Base-by-base conservation (phyloP, 768 basidiomycete species). In the Steccherinum ochraceum region DNA sequence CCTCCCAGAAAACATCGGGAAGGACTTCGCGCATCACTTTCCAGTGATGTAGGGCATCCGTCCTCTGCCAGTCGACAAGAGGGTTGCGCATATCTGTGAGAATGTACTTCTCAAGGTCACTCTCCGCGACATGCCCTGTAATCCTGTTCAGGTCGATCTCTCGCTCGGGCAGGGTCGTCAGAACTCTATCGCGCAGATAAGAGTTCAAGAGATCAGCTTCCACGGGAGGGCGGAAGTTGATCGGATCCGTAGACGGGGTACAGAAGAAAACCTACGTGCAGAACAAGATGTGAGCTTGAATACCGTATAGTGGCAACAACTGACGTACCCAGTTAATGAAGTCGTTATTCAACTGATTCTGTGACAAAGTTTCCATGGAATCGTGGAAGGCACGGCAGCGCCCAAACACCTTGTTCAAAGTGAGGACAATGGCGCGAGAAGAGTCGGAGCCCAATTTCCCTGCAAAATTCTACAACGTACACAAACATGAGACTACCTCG, bases 301-400 rank as follows among this genome's bases (percentile, higher is more conserved):
- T 26, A 39, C 18, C n/a, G 21, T 43, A 43, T 43, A 43, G 19
- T n/a, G 5, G 23, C 30, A 44, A 12, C 20, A 26, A 4, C 24
- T 0, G 7, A 69, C 76, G 46, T 53, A 92, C 91, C 72, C 92
- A 77, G 63, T 94, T 94, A 48, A 84, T 69, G 61, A 87, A 81
- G 23, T 80, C 77, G 1, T 70, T 64, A 30, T 69, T 63, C 42
- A 75, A 67, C 55, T 78, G 67, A 44, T 83, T 76, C 18, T 77
- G 72, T 0, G 71, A 59, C 5, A 80, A 60, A 2, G 62, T 52
- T 12, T 67, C 70, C 16, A 80, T 65, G 4, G 72, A 67, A 65
- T 97, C 95, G 54, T 88, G 84, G 71, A 94, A 93, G 2, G 77
- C 84, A 19, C 92, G 80, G 62, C 95, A 98, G 57, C 80, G 77